Evolutionary conservation across 345 rosid species (phyloP).

Genomic region (Jatropha curcas): DNA sequence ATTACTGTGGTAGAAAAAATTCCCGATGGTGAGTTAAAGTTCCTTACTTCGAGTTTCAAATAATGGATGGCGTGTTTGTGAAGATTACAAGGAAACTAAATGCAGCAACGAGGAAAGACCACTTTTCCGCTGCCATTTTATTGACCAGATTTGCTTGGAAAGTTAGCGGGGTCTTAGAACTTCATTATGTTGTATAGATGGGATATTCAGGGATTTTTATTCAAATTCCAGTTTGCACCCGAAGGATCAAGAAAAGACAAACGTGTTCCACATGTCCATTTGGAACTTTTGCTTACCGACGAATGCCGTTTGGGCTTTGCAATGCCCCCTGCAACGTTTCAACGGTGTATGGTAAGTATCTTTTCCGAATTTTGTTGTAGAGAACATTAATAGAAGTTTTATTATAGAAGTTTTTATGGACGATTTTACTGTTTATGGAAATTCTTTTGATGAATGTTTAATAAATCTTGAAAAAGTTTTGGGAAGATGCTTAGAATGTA

Average conservation of each 20-base stretch:
- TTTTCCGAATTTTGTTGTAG: slow-evolving; percentile 1
- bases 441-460: too few relatives aligned
- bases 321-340: neutral
- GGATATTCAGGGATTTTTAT: too few relatives aligned
- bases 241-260: too few relatives aligned
- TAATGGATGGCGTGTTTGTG: neutral
- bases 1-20: neutral
- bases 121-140: neutral
- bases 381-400: too few relatives aligned
- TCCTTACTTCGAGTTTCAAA: neutral
- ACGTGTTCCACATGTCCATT: neutral
- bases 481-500: too few relatives aligned
- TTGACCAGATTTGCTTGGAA: too few relatives aligned
- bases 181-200: too few relatives aligned
- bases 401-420: neutral
- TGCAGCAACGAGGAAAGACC: neutral
- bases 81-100: neutral
- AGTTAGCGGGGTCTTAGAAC: too few relatives aligned
- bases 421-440: too few relatives aligned
- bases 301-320: neutral
- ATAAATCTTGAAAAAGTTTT: too few relatives aligned
- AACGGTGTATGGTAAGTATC: neutral
- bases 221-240: too few relatives aligned
- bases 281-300: neutral
- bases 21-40: neutral